Conservation (phyloP, 169 alveolate species). For the Blepharisma undulans region DNA sequence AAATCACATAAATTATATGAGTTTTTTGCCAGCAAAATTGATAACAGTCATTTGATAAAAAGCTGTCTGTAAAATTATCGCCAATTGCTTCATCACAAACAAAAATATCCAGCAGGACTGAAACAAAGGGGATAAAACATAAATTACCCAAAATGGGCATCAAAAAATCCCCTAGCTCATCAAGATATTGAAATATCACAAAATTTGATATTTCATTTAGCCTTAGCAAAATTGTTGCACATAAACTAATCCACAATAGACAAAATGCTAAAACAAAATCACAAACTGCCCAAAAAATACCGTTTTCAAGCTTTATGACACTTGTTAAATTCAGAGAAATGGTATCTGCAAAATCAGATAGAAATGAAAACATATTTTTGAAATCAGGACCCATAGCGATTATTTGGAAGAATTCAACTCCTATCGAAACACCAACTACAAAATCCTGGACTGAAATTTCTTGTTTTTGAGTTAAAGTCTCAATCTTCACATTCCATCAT, state of each 20-base stretch:
- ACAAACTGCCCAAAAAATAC: background rate
- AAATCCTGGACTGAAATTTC: background rate
- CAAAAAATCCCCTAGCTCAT: background rate
- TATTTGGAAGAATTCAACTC: constrained; percentile 15
- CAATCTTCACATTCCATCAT: background rate
- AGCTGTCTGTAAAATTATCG: background rate
- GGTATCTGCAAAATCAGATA: background rate
- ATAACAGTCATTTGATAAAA: background rate
- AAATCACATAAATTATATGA: background rate
- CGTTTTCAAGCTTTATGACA: background rate
- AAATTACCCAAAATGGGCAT: constrained; percentile 14
- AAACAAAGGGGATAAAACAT: constrained; percentile 17
- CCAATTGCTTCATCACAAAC: constrained; percentile 23
- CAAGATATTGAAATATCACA: background rate
- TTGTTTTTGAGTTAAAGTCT: background rate
- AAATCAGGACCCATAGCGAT: constrained; percentile 38
- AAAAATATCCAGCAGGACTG: constrained; percentile 11
- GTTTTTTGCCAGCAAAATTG: constrained; percentile 1
- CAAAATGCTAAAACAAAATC: background rate
- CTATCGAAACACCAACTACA: background rate
- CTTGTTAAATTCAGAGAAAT: background rate
- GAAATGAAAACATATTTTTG: background rate
- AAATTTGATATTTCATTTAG: background rate
- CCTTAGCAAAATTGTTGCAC: background rate
- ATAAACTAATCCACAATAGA: background rate